Evolutionary conservation across 805 yeast genomes (phyloP).

Genomic region (Brettanomyces nanus): DNA sequence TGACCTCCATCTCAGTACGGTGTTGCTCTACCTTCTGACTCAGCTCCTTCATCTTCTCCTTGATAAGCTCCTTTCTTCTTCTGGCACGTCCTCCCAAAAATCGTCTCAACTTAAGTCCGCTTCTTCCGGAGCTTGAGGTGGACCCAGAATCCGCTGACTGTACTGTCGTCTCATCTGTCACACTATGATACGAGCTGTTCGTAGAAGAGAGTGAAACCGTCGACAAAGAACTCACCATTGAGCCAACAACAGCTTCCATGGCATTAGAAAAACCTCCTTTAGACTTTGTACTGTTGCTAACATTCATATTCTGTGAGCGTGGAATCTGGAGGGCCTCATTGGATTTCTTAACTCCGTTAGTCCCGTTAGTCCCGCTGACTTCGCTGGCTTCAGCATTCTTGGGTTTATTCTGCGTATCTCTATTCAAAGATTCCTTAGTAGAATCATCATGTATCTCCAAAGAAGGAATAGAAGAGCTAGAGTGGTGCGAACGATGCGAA

Average conservation of each 20-base stretch:
- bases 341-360: too few species aligned
- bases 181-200: neutral
- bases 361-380: too few species aligned
- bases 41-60: neutral
- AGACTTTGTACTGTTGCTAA: neutral
- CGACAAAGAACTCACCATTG: constrained; percentile 5
- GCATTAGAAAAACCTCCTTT: constrained; percentile 4
- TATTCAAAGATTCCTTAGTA: neutral
- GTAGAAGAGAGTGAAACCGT: neutral
- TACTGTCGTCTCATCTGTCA: neutral
- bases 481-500: too few species aligned
- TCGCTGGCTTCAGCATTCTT: neutral
- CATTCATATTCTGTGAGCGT: neutral
- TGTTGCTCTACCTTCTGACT: constrained; percentile 1
- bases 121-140: neutral
- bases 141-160: neutral
- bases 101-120: neutral
- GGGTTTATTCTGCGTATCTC: neutral
- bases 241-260: constrained; percentile 7
- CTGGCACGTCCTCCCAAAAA: constrained; percentile 1
- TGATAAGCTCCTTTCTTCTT: neutral
- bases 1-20: neutral
- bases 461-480: neutral
- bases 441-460: neutral
- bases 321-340: neutral